phyloP scores from a whole-genome alignment of 1,284 basidiomycete species.

The Mycena sp. region DNA sequence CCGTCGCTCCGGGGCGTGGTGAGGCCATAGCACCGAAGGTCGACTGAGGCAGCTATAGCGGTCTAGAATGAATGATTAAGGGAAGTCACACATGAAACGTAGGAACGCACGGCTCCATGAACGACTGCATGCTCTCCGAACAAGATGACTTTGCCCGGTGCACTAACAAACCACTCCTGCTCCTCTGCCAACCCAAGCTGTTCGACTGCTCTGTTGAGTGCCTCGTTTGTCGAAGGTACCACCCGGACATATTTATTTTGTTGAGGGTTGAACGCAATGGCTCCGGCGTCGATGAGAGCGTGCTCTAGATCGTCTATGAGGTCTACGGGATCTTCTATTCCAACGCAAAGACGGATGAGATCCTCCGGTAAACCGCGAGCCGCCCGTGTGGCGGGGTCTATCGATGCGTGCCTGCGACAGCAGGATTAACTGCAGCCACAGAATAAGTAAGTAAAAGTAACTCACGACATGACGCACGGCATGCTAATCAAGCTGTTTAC shows the following conservation, averaged over 20 bases:
- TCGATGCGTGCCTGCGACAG: constrained; percentile 88
- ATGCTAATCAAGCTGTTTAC: constrained; percentile 99
- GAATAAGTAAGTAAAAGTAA: constrained; percentile 22
- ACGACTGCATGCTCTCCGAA: constrained; percentile 99
- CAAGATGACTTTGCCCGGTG: constrained; percentile 97
- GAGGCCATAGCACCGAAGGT: constrained; percentile 94
- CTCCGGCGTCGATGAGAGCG: constrained; percentile 92
- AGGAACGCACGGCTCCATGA: constrained; percentile 86
- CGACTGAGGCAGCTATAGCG: constrained; percentile 94
- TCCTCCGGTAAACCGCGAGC: constrained; percentile 97
- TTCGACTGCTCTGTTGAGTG: constrained; percentile 66
- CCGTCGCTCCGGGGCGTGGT: constrained; percentile 80
- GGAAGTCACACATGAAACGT: neutral
- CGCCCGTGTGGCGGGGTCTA: constrained; percentile 92
- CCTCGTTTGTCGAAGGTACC: constrained; percentile 49
- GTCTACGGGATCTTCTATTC: constrained; percentile 96
- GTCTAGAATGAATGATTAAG: constrained; percentile 62
- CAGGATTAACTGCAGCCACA: constrained; percentile 22
- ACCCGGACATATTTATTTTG: constrained; percentile 63
- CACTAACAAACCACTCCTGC: constrained; percentile 88
- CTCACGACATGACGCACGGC: constrained; percentile 99
- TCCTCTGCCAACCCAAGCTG: constrained; percentile 65
- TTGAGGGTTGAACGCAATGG: constrained; percentile 69
- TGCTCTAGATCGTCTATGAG: constrained; percentile 95
- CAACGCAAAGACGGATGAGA: constrained; percentile 97